Percentiles rank a stretch among this genome's conserved stretches.
These are phyloP conservation scores for Ogataea kodamae DNA, from an alignment of 805 yeast genomes.

Conservation along the genomic window DNA sequence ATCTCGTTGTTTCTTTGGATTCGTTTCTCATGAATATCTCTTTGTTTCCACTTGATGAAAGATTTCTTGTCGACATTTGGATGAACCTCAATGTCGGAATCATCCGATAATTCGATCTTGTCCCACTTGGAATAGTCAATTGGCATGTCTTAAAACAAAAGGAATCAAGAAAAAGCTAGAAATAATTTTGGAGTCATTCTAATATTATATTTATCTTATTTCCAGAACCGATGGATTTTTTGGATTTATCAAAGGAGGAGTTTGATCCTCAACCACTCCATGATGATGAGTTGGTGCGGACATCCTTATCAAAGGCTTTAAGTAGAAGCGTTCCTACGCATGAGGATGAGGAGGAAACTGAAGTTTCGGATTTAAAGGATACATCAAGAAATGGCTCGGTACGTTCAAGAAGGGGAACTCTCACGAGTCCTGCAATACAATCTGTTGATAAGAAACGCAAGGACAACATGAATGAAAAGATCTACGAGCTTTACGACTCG, in stretches of 20 bases:
- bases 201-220: neutral
- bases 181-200: constrained; percentile 1
- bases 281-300: constrained; percentile 15
- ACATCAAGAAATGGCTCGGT: constrained; percentile 7
- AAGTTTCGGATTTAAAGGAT: constrained; percentile 7
- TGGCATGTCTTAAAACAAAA: constrained; percentile 23
- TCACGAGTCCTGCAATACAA: constrained; percentile 17
- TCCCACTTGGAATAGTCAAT: constrained; percentile 98
- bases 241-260: constrained; percentile 9
- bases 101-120: constrained; percentile 91
- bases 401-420: constrained; percentile 19
- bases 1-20: constrained; percentile 75
- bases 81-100: constrained; percentile 94
- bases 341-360: constrained; percentile 18
- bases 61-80: constrained; percentile 96
- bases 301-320: constrained; percentile 22
- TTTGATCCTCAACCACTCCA: constrained; percentile 6
- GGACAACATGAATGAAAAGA: constrained; percentile 56
- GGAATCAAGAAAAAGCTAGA: constrained; percentile 9
- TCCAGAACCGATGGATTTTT: constrained; percentile 5
- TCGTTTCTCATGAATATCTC: constrained; percentile 93
- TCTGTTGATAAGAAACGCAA: constrained; percentile 45
- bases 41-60: constrained; percentile 93
- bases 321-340: constrained; percentile 14
- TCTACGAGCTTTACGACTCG: constrained; percentile 42